Conservation (phyloP, 768 basidiomycete genomes). For the Boletellus ananiceps region DNA sequence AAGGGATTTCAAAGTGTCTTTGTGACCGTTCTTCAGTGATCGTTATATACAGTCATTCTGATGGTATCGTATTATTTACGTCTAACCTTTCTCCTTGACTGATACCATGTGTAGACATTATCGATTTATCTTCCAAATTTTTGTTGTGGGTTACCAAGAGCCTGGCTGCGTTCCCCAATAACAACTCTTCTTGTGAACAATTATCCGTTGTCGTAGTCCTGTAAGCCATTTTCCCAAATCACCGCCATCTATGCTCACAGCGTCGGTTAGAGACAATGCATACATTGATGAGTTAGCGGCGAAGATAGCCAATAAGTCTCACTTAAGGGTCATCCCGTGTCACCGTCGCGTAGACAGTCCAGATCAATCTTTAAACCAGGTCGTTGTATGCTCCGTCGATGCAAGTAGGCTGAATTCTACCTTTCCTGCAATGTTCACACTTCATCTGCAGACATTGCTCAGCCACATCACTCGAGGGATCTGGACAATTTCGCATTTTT, state of each 20-base stretch:
- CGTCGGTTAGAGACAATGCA: conserved; percentile 7
- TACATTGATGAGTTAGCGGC: conserved; percentile 12
- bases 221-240: conserved; percentile 9
- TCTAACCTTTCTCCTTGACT: not conserved
- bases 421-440: conserved; percentile 2
- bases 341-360: conserved; percentile 8
- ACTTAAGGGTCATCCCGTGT: conserved; percentile 16
- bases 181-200: conserved; percentile 1
- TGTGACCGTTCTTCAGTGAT: conserved; percentile 16
- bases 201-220: conserved; percentile 18
- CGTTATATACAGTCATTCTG: conserved; percentile 12
- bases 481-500: conserved; percentile 41
- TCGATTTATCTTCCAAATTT: conserved; percentile 16
- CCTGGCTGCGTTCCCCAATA: not conserved
- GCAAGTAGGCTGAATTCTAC: conserved; percentile 28
- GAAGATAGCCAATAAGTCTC: conserved; percentile 14
- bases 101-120: conserved; percentile 13
- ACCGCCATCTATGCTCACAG: not conserved
- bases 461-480: conserved; percentile 35
- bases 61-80: conserved; percentile 11
- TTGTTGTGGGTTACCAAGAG: conserved; percentile 14
- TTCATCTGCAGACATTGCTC: conserved; percentile 35
- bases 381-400: conserved; percentile 39
- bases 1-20: not conserved
- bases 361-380: conserved; percentile 26